Evolutionary conservation across 257 asterid genomes (phyloP).

Genomic region (Henckelia pumila): DNA sequence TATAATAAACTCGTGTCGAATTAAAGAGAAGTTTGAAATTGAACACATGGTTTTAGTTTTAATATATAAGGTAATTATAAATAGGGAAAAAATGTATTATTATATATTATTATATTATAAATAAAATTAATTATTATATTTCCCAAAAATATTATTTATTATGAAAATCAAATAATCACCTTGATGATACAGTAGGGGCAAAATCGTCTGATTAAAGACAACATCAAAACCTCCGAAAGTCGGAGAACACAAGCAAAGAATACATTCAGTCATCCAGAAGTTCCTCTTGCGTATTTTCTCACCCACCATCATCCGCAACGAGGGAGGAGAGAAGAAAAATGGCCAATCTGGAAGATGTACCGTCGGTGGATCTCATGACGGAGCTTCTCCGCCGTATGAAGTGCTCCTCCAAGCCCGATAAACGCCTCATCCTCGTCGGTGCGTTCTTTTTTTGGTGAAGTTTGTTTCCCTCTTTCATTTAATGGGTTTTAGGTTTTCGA

Average conservation of each 20-base stretch:
- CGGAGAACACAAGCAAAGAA: conserved; percentile 29
- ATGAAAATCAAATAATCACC: too few relatives aligned
- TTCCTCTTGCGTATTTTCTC: background rate
- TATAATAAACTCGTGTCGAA: too few relatives aligned
- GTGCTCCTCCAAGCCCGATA: conserved; percentile 72
- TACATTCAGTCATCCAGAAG: background rate
- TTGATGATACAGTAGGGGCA: conserved; percentile 10
- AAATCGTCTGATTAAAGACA: background rate
- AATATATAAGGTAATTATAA: too few relatives aligned
- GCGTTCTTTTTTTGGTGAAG: background rate
- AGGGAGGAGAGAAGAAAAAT: conserved; percentile 28
- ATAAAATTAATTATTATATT: too few relatives aligned
- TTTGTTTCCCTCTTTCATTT: background rate
- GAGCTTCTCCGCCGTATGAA: conserved; percentile 84
- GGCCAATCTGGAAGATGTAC: conserved; percentile 64
- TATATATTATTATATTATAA: too few relatives aligned
- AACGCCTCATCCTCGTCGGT: conserved; percentile 85
- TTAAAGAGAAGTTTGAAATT: too few relatives aligned
- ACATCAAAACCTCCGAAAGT: conserved; percentile 4
- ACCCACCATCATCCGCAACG: background rate
- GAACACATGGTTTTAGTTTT: too few relatives aligned
- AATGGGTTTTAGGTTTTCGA: conserved; percentile 20
- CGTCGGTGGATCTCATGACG: conserved; percentile 65
- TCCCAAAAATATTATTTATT: too few relatives aligned
- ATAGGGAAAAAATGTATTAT: too few relatives aligned